Base-by-base conservation (phyloP, 768 basidiomycete genomes). In the Cubamyces sp. region DNA sequence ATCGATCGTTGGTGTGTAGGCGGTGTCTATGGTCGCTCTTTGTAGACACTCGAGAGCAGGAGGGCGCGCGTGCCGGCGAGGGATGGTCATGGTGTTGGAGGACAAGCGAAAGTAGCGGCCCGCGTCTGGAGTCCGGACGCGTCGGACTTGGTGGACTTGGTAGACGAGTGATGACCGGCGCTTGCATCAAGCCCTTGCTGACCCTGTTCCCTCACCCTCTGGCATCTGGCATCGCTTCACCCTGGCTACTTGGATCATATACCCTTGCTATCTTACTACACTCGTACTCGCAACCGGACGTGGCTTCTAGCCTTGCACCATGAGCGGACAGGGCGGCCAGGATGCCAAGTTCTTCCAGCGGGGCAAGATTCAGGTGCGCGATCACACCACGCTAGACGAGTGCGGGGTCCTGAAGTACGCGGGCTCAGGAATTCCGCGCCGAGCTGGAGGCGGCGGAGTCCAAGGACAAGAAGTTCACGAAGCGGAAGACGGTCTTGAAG, bases 381-480 rank as follows among this genome's bases (percentile, higher is more conserved):
- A 60, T 56, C 58, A 49, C 54, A 60, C 68, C 21, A 39, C 26
- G 41, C 49, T 30, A n/a, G 18, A 28, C 23, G n/a, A 39, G n/a
- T 23, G 60, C 30, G 46, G 30, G 46, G 50, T 39, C 34, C 50
- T 43, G 45, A 57, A 7, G 25, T 46, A 37, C 9, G 41, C 41
- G 42, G 52, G 11, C 65, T 50, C 70, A 92, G 89, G 94, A 95
- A 82, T 92, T 96, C 71, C 89, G 94, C 57, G 85, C 89, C 65
- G 95, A 98, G 74, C 84, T 97, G 46, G 91, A 92, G 74, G 91
- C 92, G 49, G 91, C 92, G 9, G 94, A 94, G 74, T 81, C 89
- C 65, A 97, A 97, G 77, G 97, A 99, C 82, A 99, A 98, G 83
- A 96, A 95, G 70, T 98, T 85, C 66, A 78, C 86, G 68, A 96